Conservation (phyloP, 2,329 filamentous ascomycete genomes). For the Clonostachys sp. region DNA sequence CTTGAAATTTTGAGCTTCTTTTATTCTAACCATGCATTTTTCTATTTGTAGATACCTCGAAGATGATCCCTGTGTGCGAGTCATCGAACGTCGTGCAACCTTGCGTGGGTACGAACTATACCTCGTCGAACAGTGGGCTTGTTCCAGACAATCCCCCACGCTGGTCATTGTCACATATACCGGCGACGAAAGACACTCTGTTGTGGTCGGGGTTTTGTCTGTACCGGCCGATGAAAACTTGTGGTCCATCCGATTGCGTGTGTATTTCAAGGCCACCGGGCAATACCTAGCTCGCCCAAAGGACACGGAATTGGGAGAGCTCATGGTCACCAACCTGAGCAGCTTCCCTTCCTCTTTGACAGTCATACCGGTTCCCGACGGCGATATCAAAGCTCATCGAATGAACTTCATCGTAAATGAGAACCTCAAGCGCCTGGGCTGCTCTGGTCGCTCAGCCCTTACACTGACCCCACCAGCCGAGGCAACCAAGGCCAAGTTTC, state of each 20-base stretch:
- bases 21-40: not conserved
- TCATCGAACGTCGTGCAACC: constrained; percentile 66
- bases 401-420: constrained; percentile 92
- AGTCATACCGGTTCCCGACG: constrained; percentile 85
- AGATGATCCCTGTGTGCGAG: constrained; percentile 71
- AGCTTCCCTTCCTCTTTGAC: constrained; percentile 88
- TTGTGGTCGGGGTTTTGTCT: constrained; percentile 75
- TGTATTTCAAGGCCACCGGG: constrained; percentile 83
- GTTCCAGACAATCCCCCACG: constrained; percentile 83
- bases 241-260: constrained; percentile 74
- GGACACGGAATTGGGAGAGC: constrained; percentile 73
- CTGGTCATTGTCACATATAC: constrained; percentile 92
- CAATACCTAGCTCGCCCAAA: constrained; percentile 81
- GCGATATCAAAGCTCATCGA: constrained; percentile 75
- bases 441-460: constrained; percentile 83
- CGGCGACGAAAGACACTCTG: constrained; percentile 72
- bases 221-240: constrained; percentile 74
- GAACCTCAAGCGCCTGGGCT: constrained; percentile 85
- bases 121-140: constrained; percentile 96
- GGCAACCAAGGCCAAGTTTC: constrained; percentile 85
- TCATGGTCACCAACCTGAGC: constrained; percentile 93
- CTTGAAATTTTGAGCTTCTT: not conserved
- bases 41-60: constrained; percentile 62
- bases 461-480: constrained; percentile 72
- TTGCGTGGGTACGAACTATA: constrained; percentile 89